Evolutionary conservation across 441 rosid genomes (phyloP).

Genomic region (Erysimum pusillum): DNA sequence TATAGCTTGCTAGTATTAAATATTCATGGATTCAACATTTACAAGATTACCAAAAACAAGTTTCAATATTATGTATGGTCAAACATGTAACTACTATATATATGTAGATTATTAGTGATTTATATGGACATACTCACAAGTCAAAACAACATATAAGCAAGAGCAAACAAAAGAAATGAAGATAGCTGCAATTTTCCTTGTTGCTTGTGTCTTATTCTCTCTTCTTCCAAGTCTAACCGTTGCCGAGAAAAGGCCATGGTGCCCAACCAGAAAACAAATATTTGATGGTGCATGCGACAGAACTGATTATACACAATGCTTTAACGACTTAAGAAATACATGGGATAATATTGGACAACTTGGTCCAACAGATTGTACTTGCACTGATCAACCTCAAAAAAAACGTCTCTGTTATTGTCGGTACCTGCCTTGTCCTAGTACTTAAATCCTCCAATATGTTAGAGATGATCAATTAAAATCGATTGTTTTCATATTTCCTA

Average conservation of each 20-base stretch:
- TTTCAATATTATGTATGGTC: background rate
- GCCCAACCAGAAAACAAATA: slow-evolving; percentile 34
- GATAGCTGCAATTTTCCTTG: slow-evolving; percentile 26
- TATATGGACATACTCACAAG: background rate
- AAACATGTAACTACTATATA: background rate
- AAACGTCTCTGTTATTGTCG: slow-evolving; percentile 37
- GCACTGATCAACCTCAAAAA: slow-evolving; percentile 27
- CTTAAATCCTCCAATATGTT: background rate
- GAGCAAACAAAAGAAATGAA: slow-evolving; percentile 22
- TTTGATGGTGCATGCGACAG: slow-evolving; percentile 30
- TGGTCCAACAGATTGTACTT: slow-evolving; percentile 39
- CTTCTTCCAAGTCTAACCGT: slow-evolving; percentile 1
- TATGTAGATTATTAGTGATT: background rate
- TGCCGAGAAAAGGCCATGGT: slow-evolving; percentile 38
- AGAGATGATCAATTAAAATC: background rate
- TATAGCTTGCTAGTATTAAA: background rate
- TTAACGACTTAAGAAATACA: slow-evolving; percentile 24
- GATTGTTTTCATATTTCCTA: background rate
- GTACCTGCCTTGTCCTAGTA: slow-evolving; percentile 18
- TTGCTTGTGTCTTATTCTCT: slow-evolving; percentile 23
- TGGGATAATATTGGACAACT: slow-evolving; percentile 29
- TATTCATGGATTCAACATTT: background rate
- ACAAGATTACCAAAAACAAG: background rate
- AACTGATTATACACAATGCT: slow-evolving; percentile 38
- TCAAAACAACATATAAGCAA: background rate